A percentile compares a stretch with the other conserved stretches of the same genome.
These are phyloP conservation scores for Tylopilus intermedius DNA, from an alignment of 768 basidiomycete species.

Conservation along the genomic window DNA sequence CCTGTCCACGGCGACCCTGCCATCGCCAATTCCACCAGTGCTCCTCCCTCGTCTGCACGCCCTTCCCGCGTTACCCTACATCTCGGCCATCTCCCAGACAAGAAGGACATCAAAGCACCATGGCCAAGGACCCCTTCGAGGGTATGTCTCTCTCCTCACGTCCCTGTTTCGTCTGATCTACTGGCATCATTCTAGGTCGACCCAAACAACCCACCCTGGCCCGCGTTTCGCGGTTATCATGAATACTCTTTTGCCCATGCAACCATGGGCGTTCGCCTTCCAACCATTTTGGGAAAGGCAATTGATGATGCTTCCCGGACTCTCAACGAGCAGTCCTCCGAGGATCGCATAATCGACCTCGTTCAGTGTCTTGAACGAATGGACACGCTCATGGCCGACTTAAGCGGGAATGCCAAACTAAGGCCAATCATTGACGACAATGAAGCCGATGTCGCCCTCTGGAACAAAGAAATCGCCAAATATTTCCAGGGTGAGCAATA, in stretches of 20 bases:
- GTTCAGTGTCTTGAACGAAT: slow-evolving; percentile 83
- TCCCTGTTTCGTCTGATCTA: too few relatives aligned
- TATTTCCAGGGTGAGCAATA: slow-evolving; percentile 73
- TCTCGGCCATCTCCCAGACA: slow-evolving; percentile 69
- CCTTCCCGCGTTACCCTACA: slow-evolving; percentile 65
- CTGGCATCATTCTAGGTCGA: slow-evolving; percentile 45
- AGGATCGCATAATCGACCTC: slow-evolving; percentile 82
- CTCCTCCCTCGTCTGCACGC: slow-evolving; percentile 23
- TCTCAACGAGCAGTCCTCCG: slow-evolving; percentile 77
- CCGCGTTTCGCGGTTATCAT: slow-evolving; percentile 76
- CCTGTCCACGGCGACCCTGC: background rate
- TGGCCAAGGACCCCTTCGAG: slow-evolving; percentile 75
- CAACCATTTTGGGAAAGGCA: slow-evolving; percentile 92
- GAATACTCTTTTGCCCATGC: slow-evolving; percentile 85
- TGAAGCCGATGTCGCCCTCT: slow-evolving; percentile 88
- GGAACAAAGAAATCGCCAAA: slow-evolving; percentile 97
- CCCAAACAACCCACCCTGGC: slow-evolving; percentile 81
- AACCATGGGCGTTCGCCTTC: slow-evolving; percentile 93
- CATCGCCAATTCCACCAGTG: slow-evolving; percentile 5
- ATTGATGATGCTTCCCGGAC: slow-evolving; percentile 89
- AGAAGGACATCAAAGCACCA: slow-evolving; percentile 64
- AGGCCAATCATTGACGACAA: slow-evolving; percentile 86
- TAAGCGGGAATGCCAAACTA: slow-evolving; percentile 78
- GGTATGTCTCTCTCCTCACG: slow-evolving; percentile 32
- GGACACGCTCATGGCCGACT: slow-evolving; percentile 83